These are phyloP conservation scores for Microascus cirrosus DNA, from an alignment of 2,329 filamentous ascomycete species.

Conservation along the genomic window DNA sequence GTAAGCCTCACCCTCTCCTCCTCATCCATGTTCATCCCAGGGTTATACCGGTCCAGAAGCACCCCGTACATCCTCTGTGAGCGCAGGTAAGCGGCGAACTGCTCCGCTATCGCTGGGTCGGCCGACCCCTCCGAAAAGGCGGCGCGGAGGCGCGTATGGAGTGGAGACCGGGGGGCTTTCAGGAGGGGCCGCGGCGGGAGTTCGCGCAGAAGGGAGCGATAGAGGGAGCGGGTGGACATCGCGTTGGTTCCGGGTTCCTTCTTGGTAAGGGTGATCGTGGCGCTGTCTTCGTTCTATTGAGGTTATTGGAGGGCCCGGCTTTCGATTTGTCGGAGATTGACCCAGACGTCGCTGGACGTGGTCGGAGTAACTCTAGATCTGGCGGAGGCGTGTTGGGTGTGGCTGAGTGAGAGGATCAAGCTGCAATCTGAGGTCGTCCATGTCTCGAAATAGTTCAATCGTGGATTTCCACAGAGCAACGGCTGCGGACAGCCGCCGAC, in stretches of 20 bases:
- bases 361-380: too few species aligned
- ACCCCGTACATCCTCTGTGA: slow-evolving; percentile 78
- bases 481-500: too few species aligned
- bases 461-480: background rate
- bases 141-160: slow-evolving; percentile 59
- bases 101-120: slow-evolving; percentile 46
- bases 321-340: too few species aligned
- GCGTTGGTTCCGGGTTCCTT: background rate
- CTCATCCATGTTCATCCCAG: slow-evolving; percentile 76
- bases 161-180: slow-evolving; percentile 46
- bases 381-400: background rate
- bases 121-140: slow-evolving; percentile 31
- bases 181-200: slow-evolving; percentile 60
- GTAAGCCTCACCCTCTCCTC: slow-evolving; percentile 77
- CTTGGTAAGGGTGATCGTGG: background rate
- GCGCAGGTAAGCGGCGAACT: slow-evolving; percentile 68
- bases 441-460: background rate
- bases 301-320: background rate
- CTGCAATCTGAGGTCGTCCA: background rate
- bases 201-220: slow-evolving; percentile 81
- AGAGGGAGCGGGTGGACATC: slow-evolving; percentile 55
- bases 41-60: slow-evolving; percentile 85
- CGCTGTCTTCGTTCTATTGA: background rate
- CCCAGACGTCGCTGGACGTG: too few species aligned
- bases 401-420: background rate